A percentile compares a stretch with the other conserved stretches of the same genome.
These are phyloP conservation scores for Cryptococcus sp. DNA, from an alignment of 1,284 basidiomycete species.

Conservation along the genomic window DNA sequence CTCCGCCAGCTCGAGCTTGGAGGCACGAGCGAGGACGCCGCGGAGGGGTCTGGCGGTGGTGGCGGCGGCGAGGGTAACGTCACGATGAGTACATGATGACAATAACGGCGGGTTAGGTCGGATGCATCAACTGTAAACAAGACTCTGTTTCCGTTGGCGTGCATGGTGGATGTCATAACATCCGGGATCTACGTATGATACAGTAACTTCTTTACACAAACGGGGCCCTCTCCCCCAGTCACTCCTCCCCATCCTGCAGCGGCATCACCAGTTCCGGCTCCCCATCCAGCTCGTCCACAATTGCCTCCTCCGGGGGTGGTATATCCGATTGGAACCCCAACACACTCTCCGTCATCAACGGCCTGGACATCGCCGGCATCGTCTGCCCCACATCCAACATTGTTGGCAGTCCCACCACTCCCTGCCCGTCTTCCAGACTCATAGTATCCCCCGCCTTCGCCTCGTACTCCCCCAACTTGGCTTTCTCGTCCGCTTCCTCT, in stretches of 20 bases:
- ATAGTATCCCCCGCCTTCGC: not conserved
- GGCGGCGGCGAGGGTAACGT: constrained; percentile 46
- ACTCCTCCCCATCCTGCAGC: not conserved
- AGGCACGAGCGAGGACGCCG: constrained; percentile 72
- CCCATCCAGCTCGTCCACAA: constrained; percentile 20
- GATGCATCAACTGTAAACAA: not conserved
- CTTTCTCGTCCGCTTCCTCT: constrained; percentile 30
- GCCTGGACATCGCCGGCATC: not conserved
- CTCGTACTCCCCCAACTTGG: constrained; percentile 4
- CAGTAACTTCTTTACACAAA: not conserved
- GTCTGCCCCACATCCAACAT: not conserved
- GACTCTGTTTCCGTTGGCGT: too few species aligned
- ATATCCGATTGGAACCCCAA: constrained; percentile 20
- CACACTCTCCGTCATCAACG: constrained; percentile 8
- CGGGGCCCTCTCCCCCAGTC: not conserved
- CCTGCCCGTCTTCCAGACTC: not conserved
- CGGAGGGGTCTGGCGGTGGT: constrained; percentile 46
- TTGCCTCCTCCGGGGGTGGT: constrained; percentile 22
- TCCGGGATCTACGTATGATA: not conserved
- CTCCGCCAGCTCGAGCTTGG: constrained; percentile 78
- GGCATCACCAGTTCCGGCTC: constrained; percentile 1
- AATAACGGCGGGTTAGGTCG: not conserved
- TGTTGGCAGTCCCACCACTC: not conserved
- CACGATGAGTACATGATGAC: constrained; percentile 41
- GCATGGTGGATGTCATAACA: not conserved